phyloP scores from a whole-genome alignment of 2,329 filamentous ascomycete species.

The Colletotrichum noveboracense region DNA sequence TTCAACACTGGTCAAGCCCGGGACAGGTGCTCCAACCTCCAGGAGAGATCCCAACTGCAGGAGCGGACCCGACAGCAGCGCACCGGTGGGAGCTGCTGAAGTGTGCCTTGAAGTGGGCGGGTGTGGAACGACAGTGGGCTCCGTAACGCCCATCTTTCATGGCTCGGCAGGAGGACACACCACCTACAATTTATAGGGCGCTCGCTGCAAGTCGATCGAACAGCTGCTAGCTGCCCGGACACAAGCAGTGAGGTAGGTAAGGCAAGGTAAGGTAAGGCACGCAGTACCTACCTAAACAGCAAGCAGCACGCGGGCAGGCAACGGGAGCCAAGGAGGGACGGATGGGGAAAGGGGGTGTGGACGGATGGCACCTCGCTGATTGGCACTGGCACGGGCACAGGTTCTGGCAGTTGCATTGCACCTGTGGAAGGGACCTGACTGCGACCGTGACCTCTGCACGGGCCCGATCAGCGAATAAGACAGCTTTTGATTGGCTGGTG shows the following conservation, averaged over 20 bases:
- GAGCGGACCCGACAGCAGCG: background rate
- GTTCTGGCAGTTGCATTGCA: background rate
- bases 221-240: background rate
- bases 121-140: background rate
- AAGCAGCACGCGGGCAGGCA: background rate
- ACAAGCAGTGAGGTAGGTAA: too few relatives aligned
- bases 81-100: background rate
- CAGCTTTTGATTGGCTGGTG: background rate
- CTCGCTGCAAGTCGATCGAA: background rate
- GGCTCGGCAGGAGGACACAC: background rate
- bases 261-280: background rate
- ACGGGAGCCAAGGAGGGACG: background rate
- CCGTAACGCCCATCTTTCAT: background rate
- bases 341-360: conserved; percentile 4
- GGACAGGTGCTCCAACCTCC: background rate
- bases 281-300: background rate
- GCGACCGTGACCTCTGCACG: background rate
- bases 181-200: background rate
- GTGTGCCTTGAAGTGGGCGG: background rate
- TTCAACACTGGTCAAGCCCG: background rate
- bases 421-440: background rate
- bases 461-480: background rate
- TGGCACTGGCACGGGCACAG: background rate
- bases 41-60: background rate
- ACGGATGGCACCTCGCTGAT: background rate